These are phyloP conservation scores for Dioscorea alata DNA, from an alignment of 106 monocot genomes.

Conservation along the genomic window DNA sequence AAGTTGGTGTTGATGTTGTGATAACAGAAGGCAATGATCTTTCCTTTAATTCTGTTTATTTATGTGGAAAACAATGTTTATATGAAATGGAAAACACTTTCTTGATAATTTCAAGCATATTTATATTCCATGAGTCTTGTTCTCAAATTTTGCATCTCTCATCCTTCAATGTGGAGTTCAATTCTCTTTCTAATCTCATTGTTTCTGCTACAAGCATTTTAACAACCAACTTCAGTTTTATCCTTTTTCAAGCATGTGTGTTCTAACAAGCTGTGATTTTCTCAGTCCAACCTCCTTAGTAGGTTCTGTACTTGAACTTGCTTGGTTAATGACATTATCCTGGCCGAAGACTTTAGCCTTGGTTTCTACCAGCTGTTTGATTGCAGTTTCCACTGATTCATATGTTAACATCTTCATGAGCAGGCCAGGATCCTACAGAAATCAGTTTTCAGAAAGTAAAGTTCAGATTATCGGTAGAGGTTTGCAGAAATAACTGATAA, in stretches of 20 bases:
- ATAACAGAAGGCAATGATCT: conserved; percentile 89
- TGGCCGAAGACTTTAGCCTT: conserved; percentile 73
- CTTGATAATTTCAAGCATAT: too few relatives aligned
- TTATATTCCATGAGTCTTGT: too few relatives aligned
- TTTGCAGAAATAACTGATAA: background rate
- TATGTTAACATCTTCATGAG: conserved; percentile 79
- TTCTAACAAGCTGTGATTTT: conserved; percentile 69
- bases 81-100: too few relatives aligned
- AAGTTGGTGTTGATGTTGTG: conserved; percentile 73
- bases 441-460: background rate
- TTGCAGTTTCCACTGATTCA: conserved; percentile 56
- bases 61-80: too few relatives aligned
- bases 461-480: background rate
- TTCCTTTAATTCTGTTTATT: too few relatives aligned
- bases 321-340: conserved; percentile 96
- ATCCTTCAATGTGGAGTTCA: too few relatives aligned
- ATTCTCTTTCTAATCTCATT: too few relatives aligned
- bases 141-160: too few relatives aligned
- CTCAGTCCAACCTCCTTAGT: conserved; percentile 71
- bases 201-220: too few relatives aligned
- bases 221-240: background rate
- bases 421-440: conserved; percentile 55
- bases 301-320: conserved; percentile 80
- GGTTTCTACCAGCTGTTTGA: conserved; percentile 54
- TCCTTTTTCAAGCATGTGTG: conserved; percentile 70